Base-by-base conservation (phyloP, 768 basidiomycete genomes). In the Leccinum obscurum region DNA sequence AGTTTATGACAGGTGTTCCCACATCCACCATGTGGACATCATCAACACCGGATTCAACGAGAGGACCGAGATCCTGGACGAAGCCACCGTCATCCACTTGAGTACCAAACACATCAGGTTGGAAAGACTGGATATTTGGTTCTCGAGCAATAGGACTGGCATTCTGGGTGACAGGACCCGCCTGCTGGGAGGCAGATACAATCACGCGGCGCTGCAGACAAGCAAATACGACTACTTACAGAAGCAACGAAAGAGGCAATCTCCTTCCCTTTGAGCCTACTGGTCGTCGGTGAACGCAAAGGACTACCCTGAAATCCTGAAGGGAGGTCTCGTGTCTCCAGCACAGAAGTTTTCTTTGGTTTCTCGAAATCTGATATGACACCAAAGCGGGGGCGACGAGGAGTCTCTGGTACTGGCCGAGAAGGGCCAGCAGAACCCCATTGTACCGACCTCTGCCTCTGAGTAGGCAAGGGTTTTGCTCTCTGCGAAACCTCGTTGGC, bases 401-500 rank as follows among this genome's bases (percentile, higher is more conserved):
- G 80, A 0, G 78, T 81, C 60, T 77, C 76, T 32, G 74, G 73
- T 4, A 57, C 55, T 48, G 65, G 24, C 35, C 60, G 69, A 57
- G 71, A 75, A 30, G 74, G 72, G 14, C 70, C 71, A 28, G 69
- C 67, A 9, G 61, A 61, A 11, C 55, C 59, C 60, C 64, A 63
- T 20, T 66, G 72, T 17, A 65, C 74, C 72, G 77, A 79, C 20
- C 63, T 69, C 48, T 75, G 77, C 54, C 77, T 77, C 59, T 79
- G 80, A 37, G 76, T 72, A 28, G 80, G 76, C 6, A 77, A 62
- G 5, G 70, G 71, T 6, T 78, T 64, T n/a, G 78, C 79, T 2
- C 78, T 77, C 6, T 77, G 75, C 26, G 79, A 76, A 30, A 68
- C 62, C 9, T 81, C 80, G 52, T 71, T 80, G 63, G 77, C 83